Evolutionary conservation across 1,139 yeast genomes (phyloP).

Genomic region (Saccharomycopsis phalli): DNA sequence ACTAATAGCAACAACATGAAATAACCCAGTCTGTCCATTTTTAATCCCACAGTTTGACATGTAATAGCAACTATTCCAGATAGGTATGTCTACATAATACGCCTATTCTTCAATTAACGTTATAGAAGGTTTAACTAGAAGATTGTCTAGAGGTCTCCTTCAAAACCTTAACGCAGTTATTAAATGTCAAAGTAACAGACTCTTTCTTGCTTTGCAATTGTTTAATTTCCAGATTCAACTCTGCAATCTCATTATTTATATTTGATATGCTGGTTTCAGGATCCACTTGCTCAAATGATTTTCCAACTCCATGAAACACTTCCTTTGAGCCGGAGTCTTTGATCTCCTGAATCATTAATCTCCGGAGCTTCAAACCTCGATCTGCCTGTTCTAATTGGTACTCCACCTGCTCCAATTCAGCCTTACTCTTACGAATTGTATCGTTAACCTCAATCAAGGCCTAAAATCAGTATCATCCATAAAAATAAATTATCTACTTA

Average conservation of each 20-base stretch:
- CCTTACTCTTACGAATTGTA: constrained; percentile 16
- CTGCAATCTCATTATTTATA: constrained; percentile 11
- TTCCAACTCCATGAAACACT: constrained; percentile 20
- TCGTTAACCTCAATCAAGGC: constrained; percentile 17
- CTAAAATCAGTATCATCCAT: constrained; percentile 1
- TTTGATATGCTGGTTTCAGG: constrained; percentile 9
- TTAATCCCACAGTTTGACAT: too few species aligned
- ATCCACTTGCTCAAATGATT: constrained; percentile 13
- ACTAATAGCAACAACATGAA: too few species aligned
- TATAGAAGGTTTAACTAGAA: background rate
- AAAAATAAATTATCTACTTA: constrained; percentile 1
- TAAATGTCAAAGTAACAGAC: constrained; percentile 18
- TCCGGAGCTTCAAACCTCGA: constrained; percentile 16
- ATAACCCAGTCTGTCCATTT: too few species aligned
- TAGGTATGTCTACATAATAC: too few species aligned
- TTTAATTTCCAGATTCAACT: constrained; percentile 15
- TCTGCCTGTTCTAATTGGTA: constrained; percentile 16
- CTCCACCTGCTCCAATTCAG: constrained; percentile 19
- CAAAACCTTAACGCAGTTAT: constrained; percentile 17
- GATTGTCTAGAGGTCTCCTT: too few species aligned
- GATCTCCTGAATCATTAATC: constrained; percentile 16
- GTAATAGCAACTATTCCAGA: too few species aligned
- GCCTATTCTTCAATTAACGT: too few species aligned
- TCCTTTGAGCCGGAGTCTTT: constrained; percentile 1
- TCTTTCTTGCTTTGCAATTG: constrained; percentile 18